Base-by-base conservation (phyloP, 139 green algal genomes). In the Raphidocelis subcapitata region DNA sequence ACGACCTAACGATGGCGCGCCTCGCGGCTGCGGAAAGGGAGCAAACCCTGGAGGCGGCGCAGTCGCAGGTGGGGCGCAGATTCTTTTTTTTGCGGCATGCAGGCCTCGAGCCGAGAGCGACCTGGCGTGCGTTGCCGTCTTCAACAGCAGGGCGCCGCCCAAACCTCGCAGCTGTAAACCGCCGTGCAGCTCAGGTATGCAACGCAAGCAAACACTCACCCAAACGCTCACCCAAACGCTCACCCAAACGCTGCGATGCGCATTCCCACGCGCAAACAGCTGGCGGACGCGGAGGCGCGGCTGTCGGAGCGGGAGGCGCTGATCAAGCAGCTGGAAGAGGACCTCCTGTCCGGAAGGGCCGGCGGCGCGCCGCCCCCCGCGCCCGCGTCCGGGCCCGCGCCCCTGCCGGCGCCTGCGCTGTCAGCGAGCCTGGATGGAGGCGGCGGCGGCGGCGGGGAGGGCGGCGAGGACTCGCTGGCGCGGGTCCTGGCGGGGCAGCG, bases 1-100 rank as follows among this genome's bases (percentile, higher is more conserved):
- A 98, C 79, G 83, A 97, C 79, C 74, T 97, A 18, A 97, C 93
- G 24, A 86, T 89, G 80, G 72, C 80, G 1, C 78, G 87, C 51
- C 81, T 94, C 64, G 46, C 74, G 62, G 54, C 80, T 23, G 82
- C 80, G 44, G 64, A 57, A 52, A 36, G 31, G 52, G 62, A 67
- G 47, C 59, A 49, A 12, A 36, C 21, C n/a, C 28, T 29, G n/a
- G 59, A 65, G 4, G 59, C 15, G n/a, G n/a, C 15, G 59, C n/a
- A 65, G 26, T 18, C 21, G 5, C n/a, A 65, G 59, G 59, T 29
- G 59, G 21, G 32, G 3, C n/a, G n/a, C 55, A 62, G 55, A 26
- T 32, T n/a, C n/a, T n/a, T n/a, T n/a, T n/a, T n/a, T n/a, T n/a
- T n/a, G n/a, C n/a, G n/a, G n/a, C n/a, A n/a, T n/a, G n/a, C n/a